Evolutionary conservation across 1,284 basidiomycete genomes (phyloP), one percentile per base, ranked within the genome.

Genomic region (Cryptococcus sp.): DNA sequence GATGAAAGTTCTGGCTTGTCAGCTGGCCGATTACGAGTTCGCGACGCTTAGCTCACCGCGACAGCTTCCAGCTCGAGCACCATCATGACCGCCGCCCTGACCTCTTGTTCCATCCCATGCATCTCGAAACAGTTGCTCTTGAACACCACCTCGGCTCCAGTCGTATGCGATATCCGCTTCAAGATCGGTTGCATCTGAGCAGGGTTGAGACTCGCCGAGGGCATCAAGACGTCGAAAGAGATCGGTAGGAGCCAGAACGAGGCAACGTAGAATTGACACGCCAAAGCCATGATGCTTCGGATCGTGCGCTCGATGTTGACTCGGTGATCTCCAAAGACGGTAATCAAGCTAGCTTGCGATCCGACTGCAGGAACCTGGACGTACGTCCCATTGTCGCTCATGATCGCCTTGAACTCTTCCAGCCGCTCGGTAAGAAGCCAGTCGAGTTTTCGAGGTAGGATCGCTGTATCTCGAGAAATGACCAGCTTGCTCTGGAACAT

Each of bases 41-140:
- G n/a, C n/a, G 18, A 32, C 6, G 26, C 31, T 41, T 43, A 10
- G 32, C 21, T n/a, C 57, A 86, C 89, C 79, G 94, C 91, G 59
- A 97, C 82, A 47, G 93, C 80, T 53, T 95, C 92, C 51, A 94
- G 75, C 50, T 97, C 92, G 68, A 95, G 78, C 35, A 97, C 80
- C 80, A 89, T 86, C 54, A 79, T 79, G 31, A 97, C 82, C 0
- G 90, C 92, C 9, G 83, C 77, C 50, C 91, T 83, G 25, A 97
- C 90, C 77, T 97, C 89, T 50, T 84, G 80, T 71, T 97, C 93
- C 36, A 93, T 78, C n/a, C 94, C 94, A 65, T 97, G 89, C 76
- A 95, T 84, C 75, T 97, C 94, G 63, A 97, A 97, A 74, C 88
- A 91, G 80, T 94, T 95, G 66, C 84, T 86, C 76, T 97, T 97